Evolutionary conservation across 2,329 filamentous ascomycete species (phyloP), one percentile per base, ranked within the genome.

Genomic region (Phaeomoniella chlamydospora): DNA sequence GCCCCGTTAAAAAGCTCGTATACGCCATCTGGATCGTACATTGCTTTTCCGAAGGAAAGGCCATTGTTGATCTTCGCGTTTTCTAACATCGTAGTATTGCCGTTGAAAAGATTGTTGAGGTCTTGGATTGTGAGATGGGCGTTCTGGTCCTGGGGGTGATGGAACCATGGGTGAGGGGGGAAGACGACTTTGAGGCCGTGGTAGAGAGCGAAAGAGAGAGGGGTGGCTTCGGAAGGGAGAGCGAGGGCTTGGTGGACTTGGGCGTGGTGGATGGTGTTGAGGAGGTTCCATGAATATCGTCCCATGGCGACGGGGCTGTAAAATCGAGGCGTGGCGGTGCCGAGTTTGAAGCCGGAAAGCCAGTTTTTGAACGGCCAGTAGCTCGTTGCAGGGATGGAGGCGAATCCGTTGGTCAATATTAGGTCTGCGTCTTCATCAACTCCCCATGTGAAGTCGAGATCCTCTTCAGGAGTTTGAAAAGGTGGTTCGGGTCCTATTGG

Each of bases 221-320:
- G 79, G 57, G 80, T 84, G 80, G 86, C 86, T 55, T 86, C 80
- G 15, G 70, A 72, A 52, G 39, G 34, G 80, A 85, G 76, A 76
- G 84, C 55, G 64, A 75, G 54, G 75, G 80, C 43, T 71, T 74
- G 46, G 22, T 26, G 71, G 63, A 17, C 55, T 65, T 75, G 33
- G 48, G 83, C 79, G 45, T 80, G 70, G 55, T 86, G 80, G 22
- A 26, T 26, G 22, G 22, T n/a, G 22, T 26, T 26, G 9, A 26
- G 22, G 22, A 26, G 22, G 76, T 86, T 85, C 5, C 72, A 68
- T 22, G 72, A 78, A 15, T 83, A 61, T 9, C 80, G 74, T 2
- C 69, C 72, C 0, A 78, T 77, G 3, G 79, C 84, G 41, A 83
- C 74, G 50, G 83, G 80, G 37, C 77, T 72, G 31, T 71, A 74